Percentiles rank a stretch among this genome's conserved stretches.
phyloP scores from a whole-genome alignment of 352 stramenopile species.

The Pythium plurisporium region DNA sequence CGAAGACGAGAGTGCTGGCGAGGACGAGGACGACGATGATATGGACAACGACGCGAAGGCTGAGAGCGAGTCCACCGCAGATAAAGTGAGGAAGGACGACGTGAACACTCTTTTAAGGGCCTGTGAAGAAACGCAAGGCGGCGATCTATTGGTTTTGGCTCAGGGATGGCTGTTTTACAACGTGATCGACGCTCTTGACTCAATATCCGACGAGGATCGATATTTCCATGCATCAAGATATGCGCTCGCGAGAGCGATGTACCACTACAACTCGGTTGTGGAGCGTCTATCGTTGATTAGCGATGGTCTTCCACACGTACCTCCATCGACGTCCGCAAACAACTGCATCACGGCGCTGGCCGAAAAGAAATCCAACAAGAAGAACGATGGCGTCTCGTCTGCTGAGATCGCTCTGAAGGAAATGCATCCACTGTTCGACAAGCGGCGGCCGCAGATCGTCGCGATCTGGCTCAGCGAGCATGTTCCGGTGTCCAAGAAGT shows the following conservation, averaged over 20 bases:
- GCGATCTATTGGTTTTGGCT: conserved; percentile 17
- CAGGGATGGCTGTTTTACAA: conserved; percentile 53
- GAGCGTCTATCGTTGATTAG: not conserved
- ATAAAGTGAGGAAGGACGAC: conserved; percentile 39
- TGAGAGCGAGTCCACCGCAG: not conserved
- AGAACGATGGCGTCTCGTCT: conserved; percentile 1
- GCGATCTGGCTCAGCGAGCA: conserved; percentile 74
- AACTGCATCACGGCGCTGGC: conserved; percentile 3
- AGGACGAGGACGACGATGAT: conserved; percentile 8
- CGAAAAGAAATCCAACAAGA: conserved; percentile 12
- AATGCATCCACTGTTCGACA: conserved; percentile 33
- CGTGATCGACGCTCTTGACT: conserved; percentile 67
- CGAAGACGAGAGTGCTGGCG: conserved; percentile 28
- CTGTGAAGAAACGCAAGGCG: not conserved
- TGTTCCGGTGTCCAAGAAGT: conserved; percentile 63
- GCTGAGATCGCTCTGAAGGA: conserved; percentile 23
- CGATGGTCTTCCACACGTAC: not conserved
- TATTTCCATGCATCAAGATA: conserved; percentile 79
- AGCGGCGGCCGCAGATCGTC: conserved; percentile 30
- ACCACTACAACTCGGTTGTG: conserved; percentile 41
- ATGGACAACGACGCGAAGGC: conserved; percentile 11
- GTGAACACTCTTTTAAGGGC: conserved; percentile 32
- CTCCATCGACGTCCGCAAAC: not conserved
- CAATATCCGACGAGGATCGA: conserved; percentile 68
- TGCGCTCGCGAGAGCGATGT: conserved; percentile 50